Evolutionary conservation across 1,139 yeast genomes (phyloP).

Genomic region (Diutina neorugosa): DNA sequence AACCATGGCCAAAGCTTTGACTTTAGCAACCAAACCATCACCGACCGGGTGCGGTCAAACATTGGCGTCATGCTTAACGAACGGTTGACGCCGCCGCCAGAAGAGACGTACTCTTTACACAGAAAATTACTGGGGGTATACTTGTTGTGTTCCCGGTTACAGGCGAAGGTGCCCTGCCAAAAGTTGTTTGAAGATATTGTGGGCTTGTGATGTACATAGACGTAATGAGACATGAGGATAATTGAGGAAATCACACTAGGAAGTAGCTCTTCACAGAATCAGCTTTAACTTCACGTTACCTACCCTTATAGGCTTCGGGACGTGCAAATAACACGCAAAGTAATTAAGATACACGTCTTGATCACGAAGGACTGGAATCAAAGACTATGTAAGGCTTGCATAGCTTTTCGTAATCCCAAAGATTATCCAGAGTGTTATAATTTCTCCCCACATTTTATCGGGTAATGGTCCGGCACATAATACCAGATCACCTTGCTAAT

Average conservation of each 20-base stretch:
- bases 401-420: no score
- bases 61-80: slow-evolving; percentile 79
- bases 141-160: slow-evolving; percentile 73
- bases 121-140: slow-evolving; percentile 93
- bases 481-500: no score
- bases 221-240: slow-evolving; percentile 1
- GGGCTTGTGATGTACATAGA: slow-evolving; percentile 20
- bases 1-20: slow-evolving; percentile 43
- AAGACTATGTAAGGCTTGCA: no score
- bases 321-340: no score
- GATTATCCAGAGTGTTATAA: no score
- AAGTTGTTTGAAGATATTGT: slow-evolving; percentile 64
- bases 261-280: no score
- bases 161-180: slow-evolving; percentile 76
- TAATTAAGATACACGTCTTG: no score
- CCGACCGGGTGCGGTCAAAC: slow-evolving; percentile 81
- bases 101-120: slow-evolving; percentile 90
- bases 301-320: no score
- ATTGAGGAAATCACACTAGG: not conserved
- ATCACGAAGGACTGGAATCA: no score
- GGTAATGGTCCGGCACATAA: no score
- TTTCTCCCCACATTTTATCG: no score
- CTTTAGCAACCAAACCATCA: slow-evolving; percentile 77
- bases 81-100: slow-evolving; percentile 94
- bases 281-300: no score